Conservation (phyloP, 164 flowering plant species). For the Piper longum region DNA sequence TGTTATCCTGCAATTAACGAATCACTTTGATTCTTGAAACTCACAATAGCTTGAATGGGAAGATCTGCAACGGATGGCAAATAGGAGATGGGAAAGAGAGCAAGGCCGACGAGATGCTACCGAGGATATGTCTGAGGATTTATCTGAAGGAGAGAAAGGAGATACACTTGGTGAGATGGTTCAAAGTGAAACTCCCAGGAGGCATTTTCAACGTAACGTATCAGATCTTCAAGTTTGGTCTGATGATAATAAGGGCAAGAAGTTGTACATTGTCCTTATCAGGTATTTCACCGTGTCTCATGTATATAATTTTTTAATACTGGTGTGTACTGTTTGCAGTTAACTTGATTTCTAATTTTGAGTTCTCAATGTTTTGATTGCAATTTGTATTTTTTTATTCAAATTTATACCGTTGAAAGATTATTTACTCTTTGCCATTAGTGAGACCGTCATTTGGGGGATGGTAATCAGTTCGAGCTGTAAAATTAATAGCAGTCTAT, state of each 20-base stretch:
- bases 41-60: slow-evolving; percentile 60
- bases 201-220: slow-evolving; percentile 37
- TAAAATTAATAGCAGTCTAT: no score
- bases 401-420: no score
- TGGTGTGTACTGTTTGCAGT: no score
- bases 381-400: no score
- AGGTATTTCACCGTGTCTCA: slow-evolving; percentile 26
- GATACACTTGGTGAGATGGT: slow-evolving; percentile 40
- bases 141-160: slow-evolving; percentile 72
- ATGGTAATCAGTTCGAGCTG: no score
- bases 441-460: no score
- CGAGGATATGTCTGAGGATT: slow-evolving; percentile 76
- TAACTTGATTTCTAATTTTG: background rate
- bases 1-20: background rate
- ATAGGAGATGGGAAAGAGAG: slow-evolving; percentile 69
- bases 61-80: slow-evolving; percentile 39
- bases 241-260: slow-evolving; percentile 70
- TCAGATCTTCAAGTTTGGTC: slow-evolving; percentile 79
- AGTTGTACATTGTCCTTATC: slow-evolving; percentile 72
- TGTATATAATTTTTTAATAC: no score
- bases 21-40: background rate
- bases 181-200: slow-evolving; percentile 43
- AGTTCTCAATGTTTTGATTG: no score
- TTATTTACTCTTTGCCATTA: no score
- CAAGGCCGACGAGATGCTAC: slow-evolving; percentile 74